phyloP scores from a whole-genome alignment of 805 yeast genomes.

The Brettanomyces naardenensis region DNA sequence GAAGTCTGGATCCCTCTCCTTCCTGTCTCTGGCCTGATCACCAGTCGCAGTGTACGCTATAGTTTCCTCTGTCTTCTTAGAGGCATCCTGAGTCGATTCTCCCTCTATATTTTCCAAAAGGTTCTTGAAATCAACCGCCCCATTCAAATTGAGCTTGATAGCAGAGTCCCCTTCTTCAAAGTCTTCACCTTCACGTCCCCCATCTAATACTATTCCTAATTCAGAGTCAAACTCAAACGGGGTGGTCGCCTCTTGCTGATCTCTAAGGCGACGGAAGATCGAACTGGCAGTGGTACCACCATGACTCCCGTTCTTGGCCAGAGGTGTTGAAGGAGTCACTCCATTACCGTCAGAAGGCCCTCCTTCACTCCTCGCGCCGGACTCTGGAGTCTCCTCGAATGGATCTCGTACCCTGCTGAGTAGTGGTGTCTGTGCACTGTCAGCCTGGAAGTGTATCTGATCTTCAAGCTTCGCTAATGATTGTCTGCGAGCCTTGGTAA shows the following conservation, averaged over 20 bases:
- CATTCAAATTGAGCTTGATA: slow-evolving; percentile 15
- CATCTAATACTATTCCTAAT: slow-evolving; percentile 19
- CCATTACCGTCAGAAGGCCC: neutral
- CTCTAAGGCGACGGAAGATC: slow-evolving; percentile 17
- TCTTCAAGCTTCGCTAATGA: neutral
- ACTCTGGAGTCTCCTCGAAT: slow-evolving; percentile 25
- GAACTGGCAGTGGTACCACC: slow-evolving; percentile 10
- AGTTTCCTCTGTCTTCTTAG: neutral
- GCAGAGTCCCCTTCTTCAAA: slow-evolving; percentile 17
- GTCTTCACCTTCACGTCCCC: slow-evolving; percentile 8
- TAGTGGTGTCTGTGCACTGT: slow-evolving; percentile 16
- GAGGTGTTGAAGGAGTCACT: slow-evolving; percentile 4
- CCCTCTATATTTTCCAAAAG: neutral
- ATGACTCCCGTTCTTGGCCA: neutral
- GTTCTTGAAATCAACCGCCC: neutral
- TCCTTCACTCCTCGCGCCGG: slow-evolving; percentile 1
- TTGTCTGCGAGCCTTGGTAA: neutral
- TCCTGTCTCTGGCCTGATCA: neutral
- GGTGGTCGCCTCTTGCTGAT: slow-evolving; percentile 12
- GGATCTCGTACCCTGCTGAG: slow-evolving; percentile 29
- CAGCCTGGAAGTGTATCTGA: slow-evolving; percentile 3
- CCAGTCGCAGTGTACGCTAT: neutral
- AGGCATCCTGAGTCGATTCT: neutral
- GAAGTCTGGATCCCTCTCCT: neutral
- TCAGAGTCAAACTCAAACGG: slow-evolving; percentile 21